phyloP scores from a whole-genome alignment of 2,329 filamentous ascomycete species.

The Xylaria sp. region DNA sequence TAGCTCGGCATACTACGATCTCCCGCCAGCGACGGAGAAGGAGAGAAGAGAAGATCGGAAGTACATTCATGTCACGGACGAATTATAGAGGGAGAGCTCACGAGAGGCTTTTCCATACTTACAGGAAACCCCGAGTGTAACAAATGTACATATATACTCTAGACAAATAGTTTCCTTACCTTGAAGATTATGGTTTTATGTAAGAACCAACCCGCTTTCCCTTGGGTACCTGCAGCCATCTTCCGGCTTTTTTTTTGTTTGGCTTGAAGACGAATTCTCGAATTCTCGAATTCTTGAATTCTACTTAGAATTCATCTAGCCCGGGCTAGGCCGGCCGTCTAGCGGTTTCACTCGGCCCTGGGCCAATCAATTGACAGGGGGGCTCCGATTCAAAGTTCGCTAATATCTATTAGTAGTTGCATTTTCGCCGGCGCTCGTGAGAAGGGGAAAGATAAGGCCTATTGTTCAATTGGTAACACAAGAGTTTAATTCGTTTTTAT shows the following conservation, averaged over 20 bases:
- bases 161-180: constrained; percentile 39
- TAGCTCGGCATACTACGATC: constrained; percentile 85
- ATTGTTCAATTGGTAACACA: not conserved
- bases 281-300: too few species aligned
- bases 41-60: constrained; percentile 96
- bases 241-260: not conserved
- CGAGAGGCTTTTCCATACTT: constrained; percentile 30
- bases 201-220: not conserved
- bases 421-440: not conserved
- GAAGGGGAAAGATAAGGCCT: not conserved
- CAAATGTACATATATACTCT: constrained; percentile 48
- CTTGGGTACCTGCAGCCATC: not conserved
- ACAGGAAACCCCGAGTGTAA: constrained; percentile 30
- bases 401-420: not conserved
- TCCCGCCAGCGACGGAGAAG: constrained; percentile 91
- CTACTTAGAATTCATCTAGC: not conserved
- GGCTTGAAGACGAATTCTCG: too few species aligned
- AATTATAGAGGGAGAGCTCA: constrained; percentile 63
- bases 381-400: not conserved
- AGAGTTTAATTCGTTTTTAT: not conserved
- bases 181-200: constrained; percentile 21
- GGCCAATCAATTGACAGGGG: not conserved
- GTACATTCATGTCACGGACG: constrained; percentile 91
- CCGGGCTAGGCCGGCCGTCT: not conserved
- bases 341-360: not conserved